These are phyloP conservation scores for Dimargaris cristalligena DNA, from an alignment of 192 early-diverging fungal species.

Conservation along the genomic window DNA sequence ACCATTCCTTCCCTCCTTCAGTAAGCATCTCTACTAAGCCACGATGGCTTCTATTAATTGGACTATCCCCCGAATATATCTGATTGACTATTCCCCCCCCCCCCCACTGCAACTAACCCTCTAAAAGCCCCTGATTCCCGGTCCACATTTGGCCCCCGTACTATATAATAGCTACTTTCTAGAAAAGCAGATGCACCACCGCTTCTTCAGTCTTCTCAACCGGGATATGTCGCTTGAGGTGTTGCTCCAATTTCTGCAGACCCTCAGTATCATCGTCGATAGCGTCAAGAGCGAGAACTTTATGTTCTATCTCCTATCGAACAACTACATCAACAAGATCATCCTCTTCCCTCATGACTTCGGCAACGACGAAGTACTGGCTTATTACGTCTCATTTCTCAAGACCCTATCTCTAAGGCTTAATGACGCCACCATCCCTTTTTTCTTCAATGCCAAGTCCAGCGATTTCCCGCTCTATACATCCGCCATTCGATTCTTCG, in stretches of 20 bases:
- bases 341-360: conserved; percentile 37
- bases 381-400: conserved; percentile 50
- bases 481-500: conserved; percentile 42
- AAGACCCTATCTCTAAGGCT: conserved; percentile 51
- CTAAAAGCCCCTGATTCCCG: too few species aligned
- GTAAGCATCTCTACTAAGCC: too few species aligned
- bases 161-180: conserved; percentile 12
- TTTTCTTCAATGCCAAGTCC: conserved; percentile 40
- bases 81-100: too few species aligned
- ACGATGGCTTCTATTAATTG: too few species aligned
- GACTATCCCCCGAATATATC: too few species aligned
- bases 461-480: conserved; percentile 40
- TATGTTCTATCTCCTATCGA: conserved; percentile 43
- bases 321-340: conserved; percentile 57
- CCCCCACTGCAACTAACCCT: too few species aligned
- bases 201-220: conserved; percentile 17
- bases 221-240: conserved; percentile 13
- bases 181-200: conserved; percentile 20
- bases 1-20: too few species aligned
- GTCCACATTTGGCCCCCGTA: too few species aligned
- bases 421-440: conserved; percentile 37
- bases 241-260: conserved; percentile 26
- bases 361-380: conserved; percentile 48
- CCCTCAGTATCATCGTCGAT: conserved; percentile 31
- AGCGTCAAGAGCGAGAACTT: conserved; percentile 21